Base-by-base conservation (phyloP, 805 yeast genomes). In the baker's yeast (Saccharomyces cerevisiae) region DNA sequence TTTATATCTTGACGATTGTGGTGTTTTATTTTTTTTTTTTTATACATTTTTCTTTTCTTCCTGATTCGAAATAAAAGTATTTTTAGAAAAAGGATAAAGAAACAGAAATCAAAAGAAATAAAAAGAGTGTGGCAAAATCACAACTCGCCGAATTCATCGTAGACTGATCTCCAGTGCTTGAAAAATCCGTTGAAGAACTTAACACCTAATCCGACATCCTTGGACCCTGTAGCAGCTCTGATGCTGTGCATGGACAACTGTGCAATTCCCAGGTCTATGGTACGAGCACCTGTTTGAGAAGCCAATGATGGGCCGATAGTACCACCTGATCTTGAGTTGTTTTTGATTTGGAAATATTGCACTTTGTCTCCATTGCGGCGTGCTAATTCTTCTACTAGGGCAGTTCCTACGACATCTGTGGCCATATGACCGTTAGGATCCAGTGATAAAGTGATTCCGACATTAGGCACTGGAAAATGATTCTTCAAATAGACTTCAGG, bases 181-280 rank as follows among this genome's bases (percentile, higher is more conserved):
- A 79, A 85, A 71, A 86, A 88, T 0, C 86, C 86, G 55, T 74
- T 76, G 75, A 87, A 87, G 70, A 83, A 85, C 66, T 83, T 81
- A 51, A 82, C 78, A 47, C 87, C 95, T 52, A 86, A 74, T 49
- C 88, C 89, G 55, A 87, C 78, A 65, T 89, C 96, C 66, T 82
- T 79, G 22, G 87, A 77, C 46, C 96, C 96, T 30, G 84, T 78
- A 13, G 90, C 79, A 28, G 94, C 95, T 63, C 96, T 79, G 61
- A 88, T 85, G 46, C 89, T 83, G 71, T 88, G 96, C 96, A 88
- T 88, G 2, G 92, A 80, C 61, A 86, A 75, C 71, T 88, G 95
- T 2, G 95, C 83, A 61, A 88, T 84, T 53, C 96, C 96, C 55
- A 87, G 70, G 63, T 88, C 96, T 53, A 87, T 80, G 47, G 92